Base-by-base conservation (phyloP, 2,329 filamentous ascomycete genomes). In the Cladosporium cucumerinum region DNA sequence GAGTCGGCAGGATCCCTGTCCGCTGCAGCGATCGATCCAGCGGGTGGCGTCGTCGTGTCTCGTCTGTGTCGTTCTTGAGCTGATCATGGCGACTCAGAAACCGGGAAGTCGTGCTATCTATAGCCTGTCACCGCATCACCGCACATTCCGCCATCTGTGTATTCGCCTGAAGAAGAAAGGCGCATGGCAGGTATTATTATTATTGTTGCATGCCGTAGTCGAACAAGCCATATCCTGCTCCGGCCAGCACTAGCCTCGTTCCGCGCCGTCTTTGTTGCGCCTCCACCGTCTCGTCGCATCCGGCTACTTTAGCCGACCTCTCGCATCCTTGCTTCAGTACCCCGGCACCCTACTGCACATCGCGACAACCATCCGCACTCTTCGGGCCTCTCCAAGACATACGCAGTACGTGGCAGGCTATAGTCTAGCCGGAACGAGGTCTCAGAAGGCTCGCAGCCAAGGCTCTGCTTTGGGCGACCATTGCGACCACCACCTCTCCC, bases 401-500 rank as follows among this genome's bases (percentile, higher is more conserved):
- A 28, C 28, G 39, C 57, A 49, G 57, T 48, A 30, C 57, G 43
- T 51, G 43, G 43, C 43, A 30, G 28, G 43, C 18, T n/a, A 60
- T 51, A 28, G 30, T 48, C 43, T 60, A 49, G 43, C 30, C 43
- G 57, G 21, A 21, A 34, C 57, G 21, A 16, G 25, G 21, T 34
- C 5, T 32, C 43, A 49, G 39, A 32, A 49, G 16, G 18, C 43
- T 21, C 28, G 18, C 18, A 49, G 59, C 59, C 48, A 61, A 61
- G 59, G 39, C 39, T 36, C 59, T 52, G 59, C 59, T 52, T 61
- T 30, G 30, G 59, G 59, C 48, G 46, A 52, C 58, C 46, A 5
- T 52, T 61, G 58, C 58, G 58, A 51, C 30, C 34, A 43, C 32
- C 10, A 18, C 51, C 28, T 32, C 26, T 46, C 39, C 26, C 26